Percentiles rank a stretch among this genome's conserved stretches.
Conservation (phyloP, 352 stramenopile genomes). For the Blastocystis sp. region DNA sequence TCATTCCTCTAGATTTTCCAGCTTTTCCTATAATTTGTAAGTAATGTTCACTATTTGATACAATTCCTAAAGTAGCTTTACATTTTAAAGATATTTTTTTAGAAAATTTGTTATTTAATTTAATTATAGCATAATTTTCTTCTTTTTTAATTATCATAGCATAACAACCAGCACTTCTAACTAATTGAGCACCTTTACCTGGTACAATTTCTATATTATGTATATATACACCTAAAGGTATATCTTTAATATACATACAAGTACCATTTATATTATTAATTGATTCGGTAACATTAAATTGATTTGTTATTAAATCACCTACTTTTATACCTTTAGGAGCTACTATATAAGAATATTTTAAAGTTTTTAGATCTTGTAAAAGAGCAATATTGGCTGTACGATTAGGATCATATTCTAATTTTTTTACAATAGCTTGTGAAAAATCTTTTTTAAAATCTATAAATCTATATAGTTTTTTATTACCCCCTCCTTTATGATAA, state of each 20-base stretch:
- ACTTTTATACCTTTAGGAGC: constrained; percentile 41
- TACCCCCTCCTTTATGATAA: constrained; percentile 41
- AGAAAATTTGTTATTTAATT: constrained; percentile 40
- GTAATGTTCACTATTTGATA: constrained; percentile 42
- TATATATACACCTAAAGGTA: constrained; percentile 42
- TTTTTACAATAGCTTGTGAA: constrained; percentile 44
- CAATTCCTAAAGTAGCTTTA: constrained; percentile 42
- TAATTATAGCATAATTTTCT: constrained; percentile 38
- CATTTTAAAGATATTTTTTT: constrained; percentile 38
- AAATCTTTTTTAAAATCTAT: constrained; percentile 37
- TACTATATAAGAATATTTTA: constrained; percentile 44
- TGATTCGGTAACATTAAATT: constrained; percentile 37
- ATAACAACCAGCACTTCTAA: constrained; percentile 43
- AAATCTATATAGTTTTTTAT: constrained; percentile 44
- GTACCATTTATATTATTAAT: constrained; percentile 38
- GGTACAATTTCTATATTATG: constrained; percentile 43
- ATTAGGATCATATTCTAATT: constrained; percentile 44
- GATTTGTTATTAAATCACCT: constrained; percentile 34
- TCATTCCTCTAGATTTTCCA: constrained; percentile 41
- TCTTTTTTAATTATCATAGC: constrained; percentile 42
- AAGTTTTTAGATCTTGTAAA: constrained; percentile 40
- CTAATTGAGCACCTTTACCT: constrained; percentile 40
- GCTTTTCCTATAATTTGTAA: constrained; percentile 42
- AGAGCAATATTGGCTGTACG: constrained; percentile 40
- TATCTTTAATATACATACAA: constrained; percentile 36